Evolutionary conservation across 768 basidiomycete species (phyloP), one percentile per base, ranked within the genome.

Genomic region (Gymnopilus junonius): DNA sequence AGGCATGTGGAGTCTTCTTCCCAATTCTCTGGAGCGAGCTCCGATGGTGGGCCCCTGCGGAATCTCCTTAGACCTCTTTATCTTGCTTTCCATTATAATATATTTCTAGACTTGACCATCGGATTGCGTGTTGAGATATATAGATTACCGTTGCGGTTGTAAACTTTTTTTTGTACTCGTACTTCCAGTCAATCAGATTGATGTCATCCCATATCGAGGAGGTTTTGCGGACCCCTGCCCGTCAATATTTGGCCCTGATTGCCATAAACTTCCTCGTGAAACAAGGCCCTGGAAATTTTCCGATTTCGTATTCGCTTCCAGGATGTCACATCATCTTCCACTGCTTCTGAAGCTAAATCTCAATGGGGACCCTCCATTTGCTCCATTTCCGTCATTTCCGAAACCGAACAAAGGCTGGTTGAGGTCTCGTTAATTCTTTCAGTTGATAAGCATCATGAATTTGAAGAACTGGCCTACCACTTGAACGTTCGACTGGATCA

Each of bases 21-120:
- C 55, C 55, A 12, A 43, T 57, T 23, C 55, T 57, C 10, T 57
- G 55, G 55, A 57, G 55, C 17, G 55, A 57, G 55, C 2, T 57
- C 1, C 37, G 55, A 42, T 57, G 55, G 55, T 57, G 55, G 55
- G 39, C 55, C 12, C 55, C 55, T n/a, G 15, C 27, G 8, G 48
- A 51, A 17, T 51, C 34, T 31, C 35, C 31, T 29, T 57, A 43
- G 27, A 27, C n/a, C 3, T 57, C 3, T 57, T 27, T 27, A 21
- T 27, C 4, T 5, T 40, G 3, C 15, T 42, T 17, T 42, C n/a
- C 23, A 29, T 48, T 1, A 48, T 3, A 51, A 51, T 31, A 29
- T 8, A 25, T 6, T 11, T 10, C 29, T 51, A 51, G 48, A 51
- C 8, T 29, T 29, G 2, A 25, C 29, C 8, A 51, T 31, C 14